phyloP scores from a whole-genome alignment of 345 rosid genomes.

The Moricandia arvensis region DNA sequence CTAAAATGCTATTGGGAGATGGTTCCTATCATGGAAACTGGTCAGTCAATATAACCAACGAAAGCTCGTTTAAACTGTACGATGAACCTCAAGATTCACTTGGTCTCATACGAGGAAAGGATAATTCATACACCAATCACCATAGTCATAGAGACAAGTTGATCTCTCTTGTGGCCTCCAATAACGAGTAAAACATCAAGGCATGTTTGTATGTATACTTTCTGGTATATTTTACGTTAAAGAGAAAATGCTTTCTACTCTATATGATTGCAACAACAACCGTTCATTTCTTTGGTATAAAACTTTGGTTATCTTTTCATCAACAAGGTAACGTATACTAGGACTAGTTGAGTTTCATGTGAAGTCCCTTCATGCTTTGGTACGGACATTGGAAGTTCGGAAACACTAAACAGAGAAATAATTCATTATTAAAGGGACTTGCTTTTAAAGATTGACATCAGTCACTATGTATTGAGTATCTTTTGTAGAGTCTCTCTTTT shows the following conservation, averaged over 20 bases:
- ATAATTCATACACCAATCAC: neutral
- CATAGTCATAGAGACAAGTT: conserved; percentile 17
- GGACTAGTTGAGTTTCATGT: conserved; percentile 12
- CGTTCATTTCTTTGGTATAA: neutral
- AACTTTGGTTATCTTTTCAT: neutral
- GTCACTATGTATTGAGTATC: neutral
- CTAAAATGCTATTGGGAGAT: conserved; percentile 31
- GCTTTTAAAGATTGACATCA: neutral
- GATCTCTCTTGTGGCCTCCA: conserved; percentile 19
- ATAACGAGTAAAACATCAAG: neutral
- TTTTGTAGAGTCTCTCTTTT: too few relatives aligned
- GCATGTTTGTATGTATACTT: neutral
- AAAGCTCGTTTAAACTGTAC: conserved; percentile 3
- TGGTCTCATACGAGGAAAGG: conserved; percentile 26
- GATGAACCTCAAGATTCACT: conserved; percentile 16
- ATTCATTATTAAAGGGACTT: neutral
- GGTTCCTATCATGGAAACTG: conserved; percentile 34
- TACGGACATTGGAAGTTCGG: neutral
- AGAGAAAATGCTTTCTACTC: neutral
- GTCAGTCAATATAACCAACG: conserved; percentile 31
- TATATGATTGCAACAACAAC: conserved; percentile 11
- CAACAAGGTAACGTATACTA: neutral
- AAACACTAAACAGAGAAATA: neutral
- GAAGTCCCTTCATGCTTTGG: conserved; percentile 4
- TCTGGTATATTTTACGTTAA: conserved; percentile 7